Base-by-base conservation (phyloP, 345 rosid genomes). In the Aquilaria sinensis region DNA sequence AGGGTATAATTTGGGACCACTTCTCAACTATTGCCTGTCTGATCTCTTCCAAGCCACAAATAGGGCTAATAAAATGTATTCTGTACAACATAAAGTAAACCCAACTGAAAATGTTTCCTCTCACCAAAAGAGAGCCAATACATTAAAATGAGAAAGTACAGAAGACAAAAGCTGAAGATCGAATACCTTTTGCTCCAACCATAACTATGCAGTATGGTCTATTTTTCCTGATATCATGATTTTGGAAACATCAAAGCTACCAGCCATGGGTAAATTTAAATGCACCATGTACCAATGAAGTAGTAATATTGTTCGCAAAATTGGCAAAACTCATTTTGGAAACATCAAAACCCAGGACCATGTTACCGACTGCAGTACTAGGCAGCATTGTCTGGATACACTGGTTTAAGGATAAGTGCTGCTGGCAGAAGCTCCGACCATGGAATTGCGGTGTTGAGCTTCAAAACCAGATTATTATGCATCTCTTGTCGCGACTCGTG, bases 1-100 rank as follows among this genome's bases (percentile, higher is more conserved):
- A 32, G 31, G 16, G 60, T 51, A 56, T 51, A 50, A 33, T 41
- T 12, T 58, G 87, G 94, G 94, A 87, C 94, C 90, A 87, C 94
- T 82, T 75, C 66, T 79, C 88, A 85, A 83, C 88, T 72, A 81
- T 77, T 68, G 52, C 55, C 56, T 77, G 69, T 75, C 64, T 65
- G 51, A 53, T 29, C 37, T 32, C 50, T 14, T 72, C 41, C 59
- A 10, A 9, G 15, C 58, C 61, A 57, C 48, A 62, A 60, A 49
- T 50, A 65, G 62, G 79, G 70, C 65, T 63, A 59, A 48, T 58
- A 46, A 63, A 32, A 31, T 23, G 62, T 43, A 33, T 69, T 59
- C 9, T 58, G 46, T 32, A 60, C 64, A 67, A 49, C 53, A 60
- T 56, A 63, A 34, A 41, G 66, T 61, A 56, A 53, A 43, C 60